These are phyloP conservation scores for Lactarius deliciosus DNA, from an alignment of 768 basidiomycete genomes.

Conservation along the genomic window DNA sequence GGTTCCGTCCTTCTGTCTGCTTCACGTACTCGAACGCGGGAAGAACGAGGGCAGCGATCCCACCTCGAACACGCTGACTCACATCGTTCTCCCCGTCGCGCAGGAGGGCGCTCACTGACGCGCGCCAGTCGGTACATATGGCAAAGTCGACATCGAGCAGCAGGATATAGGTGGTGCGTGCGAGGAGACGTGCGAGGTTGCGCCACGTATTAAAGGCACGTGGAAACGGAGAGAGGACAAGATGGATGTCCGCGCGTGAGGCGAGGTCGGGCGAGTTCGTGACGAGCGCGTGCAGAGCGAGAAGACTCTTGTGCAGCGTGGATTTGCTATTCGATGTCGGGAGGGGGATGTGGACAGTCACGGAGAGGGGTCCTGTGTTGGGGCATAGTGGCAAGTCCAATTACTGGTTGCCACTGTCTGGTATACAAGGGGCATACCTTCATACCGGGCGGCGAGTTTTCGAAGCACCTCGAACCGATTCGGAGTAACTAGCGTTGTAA, in stretches of 20 bases:
- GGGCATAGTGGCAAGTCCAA: background rate
- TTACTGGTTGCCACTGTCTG: background rate
- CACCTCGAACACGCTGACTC: constrained; percentile 52
- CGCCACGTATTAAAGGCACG: constrained; percentile 80
- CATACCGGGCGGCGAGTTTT: constrained; percentile 72
- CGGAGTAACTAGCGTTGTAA: constrained; percentile 81
- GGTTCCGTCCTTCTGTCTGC: constrained; percentile 61
- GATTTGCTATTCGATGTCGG: constrained; percentile 41
- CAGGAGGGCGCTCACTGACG: constrained; percentile 42
- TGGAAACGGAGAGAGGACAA: constrained; percentile 71
- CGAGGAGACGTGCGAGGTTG: constrained; percentile 80
- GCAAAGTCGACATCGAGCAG: constrained; percentile 92
- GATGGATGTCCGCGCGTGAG: constrained; percentile 77
- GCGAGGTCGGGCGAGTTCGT: constrained; percentile 63
- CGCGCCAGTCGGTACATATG: constrained; percentile 77
- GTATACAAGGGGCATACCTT: constrained; percentile 47
- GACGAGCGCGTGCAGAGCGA: constrained; percentile 66
- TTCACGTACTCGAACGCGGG: constrained; percentile 82
- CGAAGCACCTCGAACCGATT: constrained; percentile 73
- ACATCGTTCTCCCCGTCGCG: constrained; percentile 29
- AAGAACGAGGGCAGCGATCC: constrained; percentile 70
- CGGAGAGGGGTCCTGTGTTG: constrained; percentile 74
- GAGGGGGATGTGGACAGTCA: constrained; percentile 72
- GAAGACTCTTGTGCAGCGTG: constrained; percentile 46
- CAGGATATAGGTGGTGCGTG: constrained; percentile 82